Evolutionary conservation across 805 yeast species (phyloP).

Genomic region (Yarrowia keelungensis): DNA sequence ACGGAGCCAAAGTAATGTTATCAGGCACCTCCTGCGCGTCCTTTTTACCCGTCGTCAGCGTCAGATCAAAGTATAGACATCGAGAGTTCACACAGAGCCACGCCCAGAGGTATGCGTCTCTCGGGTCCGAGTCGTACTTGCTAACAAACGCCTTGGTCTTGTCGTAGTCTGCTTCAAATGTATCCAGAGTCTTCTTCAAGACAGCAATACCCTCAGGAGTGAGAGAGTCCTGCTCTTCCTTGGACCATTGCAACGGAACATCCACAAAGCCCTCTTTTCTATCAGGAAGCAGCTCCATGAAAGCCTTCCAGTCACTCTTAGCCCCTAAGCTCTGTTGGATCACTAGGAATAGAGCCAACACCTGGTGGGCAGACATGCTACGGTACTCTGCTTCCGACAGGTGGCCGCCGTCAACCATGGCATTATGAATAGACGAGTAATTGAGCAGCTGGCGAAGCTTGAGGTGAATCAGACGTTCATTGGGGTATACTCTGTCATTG

Average conservation of each 20-base stretch:
- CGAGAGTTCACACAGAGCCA: constrained; percentile 93
- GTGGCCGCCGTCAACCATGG: constrained; percentile 3
- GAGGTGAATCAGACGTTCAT: constrained; percentile 33
- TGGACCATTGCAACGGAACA: constrained; percentile 15
- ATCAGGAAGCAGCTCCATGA: constrained; percentile 22
- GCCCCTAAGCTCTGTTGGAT: constrained; percentile 15
- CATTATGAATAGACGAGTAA: constrained; percentile 7
- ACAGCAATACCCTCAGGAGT: constrained; percentile 19
- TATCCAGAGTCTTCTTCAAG: constrained; percentile 7
- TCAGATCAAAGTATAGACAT: constrained; percentile 77
- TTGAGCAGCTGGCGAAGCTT: constrained; percentile 37
- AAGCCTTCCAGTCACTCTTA: constrained; percentile 21
- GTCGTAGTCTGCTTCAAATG: constrained; percentile 18
- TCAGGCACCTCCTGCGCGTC: constrained; percentile 51
- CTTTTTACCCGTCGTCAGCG: constrained; percentile 55
- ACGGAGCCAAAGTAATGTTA: constrained; percentile 90
- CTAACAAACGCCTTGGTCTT: neutral
- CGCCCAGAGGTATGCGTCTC: constrained; percentile 54
- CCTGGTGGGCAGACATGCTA: constrained; percentile 33
- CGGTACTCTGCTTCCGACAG: constrained; percentile 25
- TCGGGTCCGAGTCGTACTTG: constrained; percentile 18
- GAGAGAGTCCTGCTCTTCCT: neutral
- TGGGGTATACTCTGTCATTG: constrained; percentile 29
- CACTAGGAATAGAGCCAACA: constrained; percentile 29
- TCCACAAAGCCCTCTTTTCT: constrained; percentile 17